Conservation (phyloP, 1,139 yeast species). For the Yamadazyma jaroonii region DNA sequence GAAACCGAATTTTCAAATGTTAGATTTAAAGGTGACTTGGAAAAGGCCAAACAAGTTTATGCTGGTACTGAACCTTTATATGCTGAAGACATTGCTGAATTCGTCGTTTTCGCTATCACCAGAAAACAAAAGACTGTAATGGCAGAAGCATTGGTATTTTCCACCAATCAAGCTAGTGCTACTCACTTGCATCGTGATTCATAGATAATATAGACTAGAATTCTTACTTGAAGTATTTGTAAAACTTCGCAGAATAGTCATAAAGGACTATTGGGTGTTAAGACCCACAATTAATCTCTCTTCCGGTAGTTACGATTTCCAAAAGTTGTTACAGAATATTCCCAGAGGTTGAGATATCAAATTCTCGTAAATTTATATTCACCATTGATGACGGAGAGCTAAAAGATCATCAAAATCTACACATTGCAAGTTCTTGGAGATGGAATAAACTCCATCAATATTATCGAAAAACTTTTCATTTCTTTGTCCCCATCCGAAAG, state of each 20-base stretch:
- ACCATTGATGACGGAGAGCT: too few relatives aligned
- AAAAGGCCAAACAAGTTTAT: slow-evolving; percentile 43
- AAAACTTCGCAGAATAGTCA: too few relatives aligned
- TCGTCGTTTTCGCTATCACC: slow-evolving; percentile 45
- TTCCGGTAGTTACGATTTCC: too few relatives aligned
- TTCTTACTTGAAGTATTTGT: too few relatives aligned
- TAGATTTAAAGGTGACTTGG: slow-evolving; percentile 43
- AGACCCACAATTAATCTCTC: too few relatives aligned
- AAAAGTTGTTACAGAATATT: too few relatives aligned
- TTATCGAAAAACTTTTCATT: slow-evolving; percentile 5
- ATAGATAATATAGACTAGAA: too few relatives aligned
- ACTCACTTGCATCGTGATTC: slow-evolving; percentile 42
- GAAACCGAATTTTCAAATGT: slow-evolving; percentile 50
- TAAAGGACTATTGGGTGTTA: too few relatives aligned
- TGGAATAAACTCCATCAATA: slow-evolving; percentile 7
- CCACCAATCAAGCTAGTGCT: slow-evolving; percentile 59
- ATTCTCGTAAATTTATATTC: too few relatives aligned
- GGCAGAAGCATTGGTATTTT: slow-evolving; percentile 49
- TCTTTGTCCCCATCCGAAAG: slow-evolving; percentile 29
- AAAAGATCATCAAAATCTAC: slow-evolving; percentile 8
- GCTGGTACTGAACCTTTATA: slow-evolving; percentile 45
- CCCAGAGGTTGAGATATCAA: too few relatives aligned
- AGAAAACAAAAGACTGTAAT: slow-evolving; percentile 49
- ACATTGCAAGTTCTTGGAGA: slow-evolving; percentile 11
- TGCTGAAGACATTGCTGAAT: slow-evolving; percentile 50